phyloP scores from a whole-genome alignment of 2,329 filamentous ascomycete species.

The Penicillium verrucosum region DNA sequence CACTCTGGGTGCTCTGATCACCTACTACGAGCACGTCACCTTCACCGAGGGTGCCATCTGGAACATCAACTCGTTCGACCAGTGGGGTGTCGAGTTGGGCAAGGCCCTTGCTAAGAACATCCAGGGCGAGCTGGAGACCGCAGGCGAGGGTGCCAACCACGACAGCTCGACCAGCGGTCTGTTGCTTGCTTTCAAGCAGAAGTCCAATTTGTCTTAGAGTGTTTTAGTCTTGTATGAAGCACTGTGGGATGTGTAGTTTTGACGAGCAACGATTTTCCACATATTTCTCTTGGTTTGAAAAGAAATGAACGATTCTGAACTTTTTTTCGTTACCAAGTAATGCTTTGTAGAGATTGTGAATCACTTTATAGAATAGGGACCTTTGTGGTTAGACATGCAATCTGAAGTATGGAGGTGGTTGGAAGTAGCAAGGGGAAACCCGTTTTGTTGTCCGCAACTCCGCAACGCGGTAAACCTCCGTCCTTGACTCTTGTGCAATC shows the following conservation, averaged over 20 bases:
- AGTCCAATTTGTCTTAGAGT: constrained; percentile 48
- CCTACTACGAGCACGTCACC: constrained; percentile 98
- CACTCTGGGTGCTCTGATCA: constrained; percentile 90
- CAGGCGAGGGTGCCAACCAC: constrained; percentile 68
- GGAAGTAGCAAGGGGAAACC: background rate
- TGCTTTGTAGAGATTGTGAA: background rate
- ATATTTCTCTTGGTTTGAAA: constrained; percentile 4
- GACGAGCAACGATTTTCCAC: constrained; percentile 24
- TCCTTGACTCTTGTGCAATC: constrained; percentile 17
- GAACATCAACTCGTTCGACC: constrained; percentile 99
- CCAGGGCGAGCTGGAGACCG: constrained; percentile 73
- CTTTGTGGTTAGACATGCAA: background rate
- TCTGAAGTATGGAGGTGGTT: background rate
- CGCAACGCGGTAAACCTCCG: constrained; percentile 14
- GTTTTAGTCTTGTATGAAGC: constrained; percentile 1
- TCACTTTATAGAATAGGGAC: background rate
- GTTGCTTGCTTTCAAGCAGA: constrained; percentile 89
- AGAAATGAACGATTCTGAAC: constrained; percentile 4
- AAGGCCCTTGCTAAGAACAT: constrained; percentile 95
- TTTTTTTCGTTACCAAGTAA: background rate
- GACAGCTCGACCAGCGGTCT: constrained; percentile 85
- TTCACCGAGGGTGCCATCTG: constrained; percentile 97
- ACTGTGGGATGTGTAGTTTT: constrained; percentile 15
- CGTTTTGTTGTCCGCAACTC: constrained; percentile 10
- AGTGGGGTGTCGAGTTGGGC: constrained; percentile 98